Evolutionary conservation across 1,284 basidiomycete species (phyloP).

Genomic region (Laetiporus sulphureus): DNA sequence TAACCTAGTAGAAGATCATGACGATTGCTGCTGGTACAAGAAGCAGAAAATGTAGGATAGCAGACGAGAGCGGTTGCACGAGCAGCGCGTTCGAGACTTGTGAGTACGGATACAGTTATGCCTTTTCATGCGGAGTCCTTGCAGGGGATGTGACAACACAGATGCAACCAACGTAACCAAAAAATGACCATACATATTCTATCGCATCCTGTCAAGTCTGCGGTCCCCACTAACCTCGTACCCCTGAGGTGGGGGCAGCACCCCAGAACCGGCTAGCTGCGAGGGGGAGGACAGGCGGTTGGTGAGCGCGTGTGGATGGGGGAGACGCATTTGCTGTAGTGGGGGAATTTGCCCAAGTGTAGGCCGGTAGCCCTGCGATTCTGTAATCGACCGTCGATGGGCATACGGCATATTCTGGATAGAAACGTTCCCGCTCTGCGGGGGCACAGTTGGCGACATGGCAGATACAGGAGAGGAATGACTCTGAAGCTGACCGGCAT

Average conservation of each 20-base stretch:
- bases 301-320: conserved; percentile 5
- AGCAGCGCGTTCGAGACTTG: conserved; percentile 11
- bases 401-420: conserved; percentile 24
- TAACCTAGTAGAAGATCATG: conserved; percentile 2
- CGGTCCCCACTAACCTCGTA: conserved; percentile 7
- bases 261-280: conserved; percentile 1
- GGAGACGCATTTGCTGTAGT: conserved; percentile 7
- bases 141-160: conserved; percentile 9
- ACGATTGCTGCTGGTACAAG: conserved; percentile 6
- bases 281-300: conserved; percentile 7
- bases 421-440: conserved; percentile 18
- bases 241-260: conserved; percentile 1
- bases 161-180: conserved; percentile 9
- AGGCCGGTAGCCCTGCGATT: conserved; percentile 40
- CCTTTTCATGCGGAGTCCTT: conserved; percentile 12
- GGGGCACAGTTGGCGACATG: conserved; percentile 20
- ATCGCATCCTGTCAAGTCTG: conserved; percentile 8
- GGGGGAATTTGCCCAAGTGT: conserved; percentile 7
- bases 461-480: conserved; percentile 24
- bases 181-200: conserved; percentile 4
- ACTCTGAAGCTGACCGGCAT: conserved; percentile 23
- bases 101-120: conserved; percentile 18
- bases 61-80: conserved; percentile 11
- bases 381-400: conserved; percentile 42
- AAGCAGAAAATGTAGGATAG: conserved; percentile 7